Percentiles rank a stretch among this genome's conserved stretches.
phyloP scores from a whole-genome alignment of 495 filamentous ascomycete genomes.

The Neurospora tetraspora region DNA sequence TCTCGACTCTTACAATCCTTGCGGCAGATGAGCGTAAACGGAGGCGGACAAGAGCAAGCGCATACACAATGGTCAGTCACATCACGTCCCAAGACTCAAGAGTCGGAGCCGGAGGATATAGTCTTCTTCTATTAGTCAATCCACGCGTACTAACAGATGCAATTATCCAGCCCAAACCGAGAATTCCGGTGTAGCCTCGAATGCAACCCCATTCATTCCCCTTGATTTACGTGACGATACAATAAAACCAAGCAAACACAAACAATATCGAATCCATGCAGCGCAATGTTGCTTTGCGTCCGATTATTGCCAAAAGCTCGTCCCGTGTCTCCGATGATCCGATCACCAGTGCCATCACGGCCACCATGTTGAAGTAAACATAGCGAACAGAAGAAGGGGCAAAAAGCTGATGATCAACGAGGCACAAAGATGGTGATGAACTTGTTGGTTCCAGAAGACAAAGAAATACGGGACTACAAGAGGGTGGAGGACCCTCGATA shows the following conservation, averaged over 20 bases:
- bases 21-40: not conserved
- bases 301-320: not conserved
- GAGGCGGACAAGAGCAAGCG: not conserved
- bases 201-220: not conserved
- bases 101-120: not conserved
- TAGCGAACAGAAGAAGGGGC: not conserved
- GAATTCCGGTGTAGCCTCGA: not conserved
- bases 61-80: not conserved
- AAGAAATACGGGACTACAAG: not conserved
- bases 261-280: not conserved
- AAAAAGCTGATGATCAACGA: not conserved
- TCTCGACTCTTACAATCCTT: not conserved
- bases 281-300: not conserved
- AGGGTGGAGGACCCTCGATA: not conserved
- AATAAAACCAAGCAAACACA: not conserved
- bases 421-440: not conserved
- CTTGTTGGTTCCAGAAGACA: not conserved
- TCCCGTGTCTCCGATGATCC: not conserved
- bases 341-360: not conserved
- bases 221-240: fast-evolving
- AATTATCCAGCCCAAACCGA: not conserved
- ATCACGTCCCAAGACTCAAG: not conserved
- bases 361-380: not conserved
- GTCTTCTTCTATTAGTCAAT: not conserved
- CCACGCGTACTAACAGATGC: not conserved